A percentile compares a stretch with the other conserved stretches of the same genome.
phyloP scores from a whole-genome alignment of 2,329 filamentous ascomycete species.

The Alternaria angustiovoidea region DNA sequence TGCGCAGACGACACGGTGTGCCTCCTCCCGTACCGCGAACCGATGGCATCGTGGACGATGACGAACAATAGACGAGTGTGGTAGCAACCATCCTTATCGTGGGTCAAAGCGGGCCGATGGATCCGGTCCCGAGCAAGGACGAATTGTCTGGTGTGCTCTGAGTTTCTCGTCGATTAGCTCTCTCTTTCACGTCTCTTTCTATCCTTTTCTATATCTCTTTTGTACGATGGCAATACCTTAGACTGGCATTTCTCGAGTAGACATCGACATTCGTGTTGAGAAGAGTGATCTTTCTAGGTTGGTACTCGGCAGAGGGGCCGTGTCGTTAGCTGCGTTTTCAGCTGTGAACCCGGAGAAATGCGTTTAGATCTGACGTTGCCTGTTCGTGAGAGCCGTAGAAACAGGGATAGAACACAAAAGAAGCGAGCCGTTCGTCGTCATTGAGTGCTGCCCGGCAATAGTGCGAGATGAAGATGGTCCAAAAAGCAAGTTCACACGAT shows the following conservation, averaged over 20 bases:
- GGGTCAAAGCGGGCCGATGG: background rate
- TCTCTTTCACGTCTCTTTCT: background rate
- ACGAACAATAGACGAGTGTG: background rate
- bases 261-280: background rate
- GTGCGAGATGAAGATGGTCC: background rate
- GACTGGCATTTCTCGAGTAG: background rate
- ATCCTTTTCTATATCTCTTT: background rate
- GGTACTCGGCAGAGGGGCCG: background rate
- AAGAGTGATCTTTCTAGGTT: background rate
- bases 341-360: background rate
- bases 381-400: background rate
- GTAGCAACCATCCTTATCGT: background rate
- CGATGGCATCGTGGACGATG: background rate
- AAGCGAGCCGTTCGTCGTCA: background rate
- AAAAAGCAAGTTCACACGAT: background rate
- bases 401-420: background rate
- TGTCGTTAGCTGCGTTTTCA: background rate
- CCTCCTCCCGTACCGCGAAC: constrained; percentile 10
- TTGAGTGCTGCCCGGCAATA: background rate
- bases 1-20: constrained; percentile 26
- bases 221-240: background rate
- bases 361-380: background rate
- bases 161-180: background rate
- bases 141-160: background rate
- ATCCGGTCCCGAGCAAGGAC: background rate